Conservation (phyloP, 352 stramenopile genomes). For the Pythium rhizo-oryzae region DNA sequence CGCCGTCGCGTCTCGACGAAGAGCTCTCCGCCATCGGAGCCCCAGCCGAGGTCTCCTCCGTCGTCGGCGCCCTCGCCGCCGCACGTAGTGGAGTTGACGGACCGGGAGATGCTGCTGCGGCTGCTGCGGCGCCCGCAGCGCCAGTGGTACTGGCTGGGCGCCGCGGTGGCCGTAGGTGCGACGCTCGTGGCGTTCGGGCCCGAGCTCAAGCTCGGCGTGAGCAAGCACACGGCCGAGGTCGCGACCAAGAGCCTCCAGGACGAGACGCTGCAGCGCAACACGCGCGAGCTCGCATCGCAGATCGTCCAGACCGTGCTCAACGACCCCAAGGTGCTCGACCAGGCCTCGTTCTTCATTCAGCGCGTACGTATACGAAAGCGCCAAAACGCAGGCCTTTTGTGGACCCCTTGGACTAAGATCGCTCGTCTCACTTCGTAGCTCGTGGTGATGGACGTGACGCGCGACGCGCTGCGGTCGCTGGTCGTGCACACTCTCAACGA, state of each 20-base stretch:
- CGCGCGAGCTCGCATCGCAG: slow-evolving; percentile 74
- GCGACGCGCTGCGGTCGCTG: slow-evolving; percentile 48
- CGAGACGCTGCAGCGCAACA: slow-evolving; percentile 77
- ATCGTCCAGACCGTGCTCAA: slow-evolving; percentile 89
- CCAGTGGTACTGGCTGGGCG: slow-evolving; percentile 60
- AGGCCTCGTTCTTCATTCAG: slow-evolving; percentile 77
- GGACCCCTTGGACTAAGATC: too few relatives aligned
- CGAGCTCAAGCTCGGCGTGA: slow-evolving; percentile 80
- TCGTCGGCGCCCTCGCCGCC: not conserved
- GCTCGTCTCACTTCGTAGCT: slow-evolving; percentile 39
- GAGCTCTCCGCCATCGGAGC: not conserved
- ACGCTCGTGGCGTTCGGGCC: slow-evolving; percentile 73
- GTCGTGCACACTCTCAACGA: slow-evolving; percentile 71
- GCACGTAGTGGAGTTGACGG: slow-evolving; percentile 39
- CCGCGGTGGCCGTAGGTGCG: slow-evolving; percentile 39
- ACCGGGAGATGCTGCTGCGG: slow-evolving; percentile 39
- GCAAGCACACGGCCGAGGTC: slow-evolving; percentile 83
- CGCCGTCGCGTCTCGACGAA: slow-evolving; percentile 4
- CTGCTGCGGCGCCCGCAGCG: slow-evolving; percentile 49
- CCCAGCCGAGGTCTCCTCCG: not conserved
- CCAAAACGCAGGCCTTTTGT: too few relatives aligned
- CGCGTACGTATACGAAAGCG: slow-evolving; percentile 54
- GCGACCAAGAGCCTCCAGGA: slow-evolving; percentile 82
- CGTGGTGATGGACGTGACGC: slow-evolving; percentile 66
- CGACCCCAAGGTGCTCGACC: slow-evolving; percentile 81